These are phyloP conservation scores for Suillus luteus DNA, from an alignment of 768 basidiomycete species.

Conservation along the genomic window DNA sequence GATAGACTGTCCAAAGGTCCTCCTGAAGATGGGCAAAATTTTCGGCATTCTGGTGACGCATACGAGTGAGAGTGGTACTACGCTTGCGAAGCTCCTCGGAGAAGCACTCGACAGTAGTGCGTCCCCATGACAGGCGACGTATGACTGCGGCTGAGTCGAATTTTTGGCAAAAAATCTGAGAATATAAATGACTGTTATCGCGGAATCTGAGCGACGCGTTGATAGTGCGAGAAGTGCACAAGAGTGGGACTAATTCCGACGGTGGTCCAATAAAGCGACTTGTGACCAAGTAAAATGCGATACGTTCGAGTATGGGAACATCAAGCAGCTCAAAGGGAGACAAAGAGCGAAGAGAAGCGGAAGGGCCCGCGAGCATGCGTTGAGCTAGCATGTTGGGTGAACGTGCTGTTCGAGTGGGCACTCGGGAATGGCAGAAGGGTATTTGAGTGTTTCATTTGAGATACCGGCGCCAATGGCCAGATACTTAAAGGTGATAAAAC, in stretches of 20 bases:
- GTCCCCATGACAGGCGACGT: conserved; percentile 41
- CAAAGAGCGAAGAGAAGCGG: conserved; percentile 11
- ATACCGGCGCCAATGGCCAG: conserved; percentile 25
- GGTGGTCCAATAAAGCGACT: conserved; percentile 48
- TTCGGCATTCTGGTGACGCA: conserved; percentile 32
- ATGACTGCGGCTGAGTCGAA: conserved; percentile 44
- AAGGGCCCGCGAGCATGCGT: conserved; percentile 5
- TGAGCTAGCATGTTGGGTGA: conserved; percentile 7
- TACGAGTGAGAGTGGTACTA: conserved; percentile 42
- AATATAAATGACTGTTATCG: conserved; percentile 43
- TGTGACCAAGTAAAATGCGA: conserved; percentile 43
- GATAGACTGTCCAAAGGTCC: conserved; percentile 55
- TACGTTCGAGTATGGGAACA: conserved; percentile 36
- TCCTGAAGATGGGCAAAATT: conserved; percentile 26
- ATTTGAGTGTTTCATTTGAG: conserved; percentile 27
- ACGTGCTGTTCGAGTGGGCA: conserved; percentile 8
- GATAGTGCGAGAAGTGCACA: conserved; percentile 40
- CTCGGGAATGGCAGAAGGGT: conserved; percentile 16
- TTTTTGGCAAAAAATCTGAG: conserved; percentile 45
- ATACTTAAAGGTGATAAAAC: conserved; percentile 40
- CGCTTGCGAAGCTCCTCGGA: conserved; percentile 48
- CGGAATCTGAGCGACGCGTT: conserved; percentile 37
- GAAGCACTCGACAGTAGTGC: conserved; percentile 40
- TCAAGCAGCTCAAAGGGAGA: conserved; percentile 25
- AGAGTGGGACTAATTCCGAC: conserved; percentile 37